Evolutionary conservation across 306 rosid species (phyloP), one percentile per base, ranked within the genome.

Genomic region (Myrica gale): DNA sequence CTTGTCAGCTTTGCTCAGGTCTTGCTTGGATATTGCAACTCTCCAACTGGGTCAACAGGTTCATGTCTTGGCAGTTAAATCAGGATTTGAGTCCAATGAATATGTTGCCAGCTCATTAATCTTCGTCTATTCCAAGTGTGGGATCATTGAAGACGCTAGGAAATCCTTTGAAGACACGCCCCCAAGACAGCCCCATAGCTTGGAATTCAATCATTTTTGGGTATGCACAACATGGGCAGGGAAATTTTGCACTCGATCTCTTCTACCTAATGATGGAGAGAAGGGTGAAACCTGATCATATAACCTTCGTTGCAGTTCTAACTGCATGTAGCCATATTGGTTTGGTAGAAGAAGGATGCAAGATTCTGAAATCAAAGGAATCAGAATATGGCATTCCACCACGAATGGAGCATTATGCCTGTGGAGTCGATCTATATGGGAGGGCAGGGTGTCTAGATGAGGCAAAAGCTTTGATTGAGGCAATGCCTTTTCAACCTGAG

Each of bases 151-250:
- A 78, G 96, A 90, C 80, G 94, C 98, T 74, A 82, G 78, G 74
- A 86, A 82, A 74, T 90, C 84, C 41, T 90, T 93, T 76, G 92
- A 91, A 82, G 85, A 76, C 65, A 82, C 92, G n/a, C 79, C 79
- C 85, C 23, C 77, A 72, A 77, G 83, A 86, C 78, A 72, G 81
- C 68, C 79, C 92, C 62, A 83, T 93, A 77, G 77, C 85, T 68
- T 93, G 97, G 96, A 93, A 91, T 79, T 86, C 97, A 1, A 87
- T 93, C 73, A 88, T 93, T 71, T 93, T 93, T 78, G 96, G 91
- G 45, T 86, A 89, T 83, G 98, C 96, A 32, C 96, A 91, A 77
- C 93, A 93, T 26, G 98, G 98, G 48, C 88, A 83, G 74, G 93
- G 93, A 80, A 74, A 84, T 32, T 19, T 87, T 68, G 90, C 97